Conservation (phyloP, 73 alveolate genomes). For the Stentor coeruleus region DNA sequence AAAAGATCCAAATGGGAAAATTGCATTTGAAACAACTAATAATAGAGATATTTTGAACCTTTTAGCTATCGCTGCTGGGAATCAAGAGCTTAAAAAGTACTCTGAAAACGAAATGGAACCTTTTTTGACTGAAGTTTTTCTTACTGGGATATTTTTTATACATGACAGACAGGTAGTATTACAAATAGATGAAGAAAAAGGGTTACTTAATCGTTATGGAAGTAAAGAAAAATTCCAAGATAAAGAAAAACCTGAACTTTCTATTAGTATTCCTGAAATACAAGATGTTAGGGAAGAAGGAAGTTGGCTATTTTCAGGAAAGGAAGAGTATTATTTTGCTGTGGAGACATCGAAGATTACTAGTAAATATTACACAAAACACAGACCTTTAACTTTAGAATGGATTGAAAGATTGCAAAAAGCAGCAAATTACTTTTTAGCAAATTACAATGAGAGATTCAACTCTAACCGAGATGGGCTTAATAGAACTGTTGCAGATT, state of each 20-base stretch:
- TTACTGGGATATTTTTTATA: neutral
- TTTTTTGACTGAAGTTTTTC: slow-evolving; percentile 4
- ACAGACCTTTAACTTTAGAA: neutral
- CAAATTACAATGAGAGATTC: neutral
- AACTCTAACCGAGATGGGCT: neutral
- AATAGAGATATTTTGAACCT: slow-evolving; percentile 48
- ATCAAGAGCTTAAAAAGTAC: slow-evolving; percentile 1
- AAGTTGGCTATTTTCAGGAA: neutral
- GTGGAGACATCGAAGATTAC: slow-evolving; percentile 1
- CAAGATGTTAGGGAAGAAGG: neutral
- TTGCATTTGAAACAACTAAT: slow-evolving; percentile 50
- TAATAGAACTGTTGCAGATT: slow-evolving; percentile 3
- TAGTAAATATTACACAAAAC: neutral
- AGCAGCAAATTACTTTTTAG: slow-evolving; percentile 19
- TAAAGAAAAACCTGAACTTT: neutral
- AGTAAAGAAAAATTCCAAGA: neutral
- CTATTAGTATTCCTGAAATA: neutral
- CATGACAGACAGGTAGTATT: neutral
- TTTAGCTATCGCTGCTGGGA: slow-evolving; percentile 41
- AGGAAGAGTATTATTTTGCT: neutral
- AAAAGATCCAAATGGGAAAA: slow-evolving; percentile 47
- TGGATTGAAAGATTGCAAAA: slow-evolving; percentile 21
- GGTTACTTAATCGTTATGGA: neutral
- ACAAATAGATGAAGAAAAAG: neutral
- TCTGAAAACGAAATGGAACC: slow-evolving; percentile 21